Base-by-base conservation (phyloP, 768 basidiomycete genomes). In the Mycena amicta region DNA sequence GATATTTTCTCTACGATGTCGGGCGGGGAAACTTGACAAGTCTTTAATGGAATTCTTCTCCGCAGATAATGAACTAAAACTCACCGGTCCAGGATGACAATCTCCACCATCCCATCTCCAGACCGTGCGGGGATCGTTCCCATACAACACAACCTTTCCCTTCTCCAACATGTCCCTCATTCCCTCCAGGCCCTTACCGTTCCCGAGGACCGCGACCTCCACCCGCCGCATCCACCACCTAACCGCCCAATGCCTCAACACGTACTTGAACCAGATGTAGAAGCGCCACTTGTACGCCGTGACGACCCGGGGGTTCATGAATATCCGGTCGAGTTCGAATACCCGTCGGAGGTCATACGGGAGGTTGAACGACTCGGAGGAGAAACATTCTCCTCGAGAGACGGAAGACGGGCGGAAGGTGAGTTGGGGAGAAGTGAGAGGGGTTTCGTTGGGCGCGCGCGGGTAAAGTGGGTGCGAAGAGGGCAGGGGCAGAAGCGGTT, bases 311-410 rank as follows among this genome's bases (percentile, higher is more conserved):
- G 77, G 72, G 59, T 77, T 77, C 25, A 69, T 66, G 45, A 65
- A 72, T 27, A 77, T 72, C 5, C 33, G 12, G 39, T 57, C 6
- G 37, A 23, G 1, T 68, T 65, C 52, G 72, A 70, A 45, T 13
- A 13, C n/a, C 1, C 77, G 72, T 50, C 77, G 68, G 11, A 78
- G 52, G 51, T 79, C 77, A 60, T 79, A 78, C 8, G 77, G 76
- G 1, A 79, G 62, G 39, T 73, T 50, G 66, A 78, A 79, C 1
- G 68, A 74, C 62, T 79, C 77, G 3, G 72, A 76, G 53, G 67
- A 69, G 63, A 68, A 75, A 57, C 74, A 75, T 53, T 70, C 70
- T 15, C 54, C 64, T 16, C 54, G 53, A n/a, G 63, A 64, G 43
- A 45, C 15, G 15, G 12, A 6, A 22, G 66, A 69, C 8, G 60